phyloP scores from a whole-genome alignment of 192 early-diverging fungal species.

The Helicostylum pulchrum region DNA sequence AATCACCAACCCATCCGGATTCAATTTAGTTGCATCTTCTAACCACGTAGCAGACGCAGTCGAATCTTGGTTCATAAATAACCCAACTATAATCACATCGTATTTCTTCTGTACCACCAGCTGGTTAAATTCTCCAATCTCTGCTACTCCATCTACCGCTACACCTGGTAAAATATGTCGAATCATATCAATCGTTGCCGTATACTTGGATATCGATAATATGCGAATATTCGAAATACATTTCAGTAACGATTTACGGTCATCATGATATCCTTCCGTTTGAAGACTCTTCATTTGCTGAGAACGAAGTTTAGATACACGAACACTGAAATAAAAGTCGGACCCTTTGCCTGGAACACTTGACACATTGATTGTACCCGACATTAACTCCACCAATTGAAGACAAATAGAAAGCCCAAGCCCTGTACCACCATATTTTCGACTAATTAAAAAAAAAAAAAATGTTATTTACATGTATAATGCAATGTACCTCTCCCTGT shows the following conservation, averaged over 20 bases:
- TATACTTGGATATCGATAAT: conserved; percentile 14
- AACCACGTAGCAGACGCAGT: neutral
- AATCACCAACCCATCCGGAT: conserved; percentile 13
- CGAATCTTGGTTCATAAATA: conserved; percentile 15
- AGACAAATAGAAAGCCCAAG: conserved; percentile 60
- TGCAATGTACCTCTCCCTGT: neutral
- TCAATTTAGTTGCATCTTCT: conserved; percentile 5
- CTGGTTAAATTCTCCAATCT: conserved; percentile 10
- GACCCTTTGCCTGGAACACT: conserved; percentile 44
- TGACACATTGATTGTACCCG: conserved; percentile 48
- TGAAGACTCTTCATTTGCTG: neutral
- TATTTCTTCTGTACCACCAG: neutral
- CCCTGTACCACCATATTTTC: conserved; percentile 62
- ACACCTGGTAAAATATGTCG: conserved; percentile 14
- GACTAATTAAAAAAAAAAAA: conserved; percentile 20
- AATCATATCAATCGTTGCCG: conserved; percentile 24
- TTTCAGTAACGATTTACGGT: neutral
- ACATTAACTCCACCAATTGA: conserved; percentile 60
- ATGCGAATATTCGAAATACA: conserved; percentile 10
- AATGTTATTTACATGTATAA: neutral
- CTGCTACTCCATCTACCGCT: conserved; percentile 8
- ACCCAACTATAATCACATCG: conserved; percentile 30
- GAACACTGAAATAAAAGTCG: conserved; percentile 46
- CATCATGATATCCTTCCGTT: conserved; percentile 1
- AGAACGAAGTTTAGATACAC: conserved; percentile 28